Conservation (phyloP, 2,329 filamentous ascomycete species). For the Orbilia ellipsospora region DNA sequence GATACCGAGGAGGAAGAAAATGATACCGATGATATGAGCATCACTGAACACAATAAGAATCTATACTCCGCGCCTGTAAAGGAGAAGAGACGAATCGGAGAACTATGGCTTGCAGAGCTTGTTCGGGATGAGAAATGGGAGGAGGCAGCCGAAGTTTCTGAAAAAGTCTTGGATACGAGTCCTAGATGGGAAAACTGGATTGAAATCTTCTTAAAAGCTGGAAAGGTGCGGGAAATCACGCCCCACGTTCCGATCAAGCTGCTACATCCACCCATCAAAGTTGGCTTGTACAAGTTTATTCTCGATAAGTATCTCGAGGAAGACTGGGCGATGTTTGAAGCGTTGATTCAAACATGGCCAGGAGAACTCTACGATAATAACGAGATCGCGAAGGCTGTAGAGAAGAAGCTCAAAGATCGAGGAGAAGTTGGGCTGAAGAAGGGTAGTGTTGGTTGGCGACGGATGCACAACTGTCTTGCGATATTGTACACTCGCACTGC, state of each 20-base stretch:
- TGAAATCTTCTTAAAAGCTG: constrained; percentile 86
- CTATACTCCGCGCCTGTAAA: constrained; percentile 77
- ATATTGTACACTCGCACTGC: constrained; percentile 85
- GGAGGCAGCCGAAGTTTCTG: constrained; percentile 81
- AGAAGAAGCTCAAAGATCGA: constrained; percentile 81
- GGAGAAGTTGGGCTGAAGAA: constrained; percentile 82
- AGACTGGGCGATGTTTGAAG: constrained; percentile 79
- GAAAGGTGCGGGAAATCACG: constrained; percentile 89
- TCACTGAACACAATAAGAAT: constrained; percentile 55
- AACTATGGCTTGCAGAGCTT: constrained; percentile 90
- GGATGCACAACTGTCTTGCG: constrained; percentile 86
- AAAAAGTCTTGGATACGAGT: constrained; percentile 81
- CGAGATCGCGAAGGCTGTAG: constrained; percentile 79
- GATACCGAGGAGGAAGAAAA: constrained; percentile 73
- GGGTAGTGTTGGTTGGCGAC: constrained; percentile 83
- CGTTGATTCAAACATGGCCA: constrained; percentile 84
- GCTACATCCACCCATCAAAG: constrained; percentile 81
- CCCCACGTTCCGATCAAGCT: constrained; percentile 80
- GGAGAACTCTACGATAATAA: constrained; percentile 62
- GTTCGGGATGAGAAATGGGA: constrained; percentile 79
- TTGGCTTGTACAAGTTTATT: constrained; percentile 86
- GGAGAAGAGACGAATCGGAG: constrained; percentile 90
- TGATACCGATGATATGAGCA: constrained; percentile 66
- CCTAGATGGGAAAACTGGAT: constrained; percentile 95
- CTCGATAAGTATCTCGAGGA: constrained; percentile 86